A percentile compares a stretch with the other conserved stretches of the same genome.
Evolutionary conservation across 495 filamentous ascomycete species (phyloP).

Genomic region (Pyronema domesticum): DNA sequence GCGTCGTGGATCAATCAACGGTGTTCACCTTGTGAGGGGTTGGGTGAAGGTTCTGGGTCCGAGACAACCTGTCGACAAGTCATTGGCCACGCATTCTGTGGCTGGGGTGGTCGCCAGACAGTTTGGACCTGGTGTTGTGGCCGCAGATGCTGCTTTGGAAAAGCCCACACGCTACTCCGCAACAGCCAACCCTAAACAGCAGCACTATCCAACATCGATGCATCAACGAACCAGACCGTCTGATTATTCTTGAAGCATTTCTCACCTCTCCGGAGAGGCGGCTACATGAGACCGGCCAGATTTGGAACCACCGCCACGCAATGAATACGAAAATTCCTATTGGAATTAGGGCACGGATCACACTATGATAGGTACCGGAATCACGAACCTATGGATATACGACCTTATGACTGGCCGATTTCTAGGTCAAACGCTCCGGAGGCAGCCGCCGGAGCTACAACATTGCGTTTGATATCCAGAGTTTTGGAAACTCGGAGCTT

Average conservation of each 20-base stretch:
- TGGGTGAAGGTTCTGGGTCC: background rate
- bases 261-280: background rate
- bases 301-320: background rate
- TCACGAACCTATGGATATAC: background rate
- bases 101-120: background rate
- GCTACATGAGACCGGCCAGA: constrained; percentile 1
- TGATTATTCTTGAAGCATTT: background rate
- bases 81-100: background rate
- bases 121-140: background rate
- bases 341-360: background rate
- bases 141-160: background rate
- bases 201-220: background rate
- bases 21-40: background rate
- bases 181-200: background rate
- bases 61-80: constrained; percentile 1
- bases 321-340: background rate
- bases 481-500: background rate
- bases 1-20: constrained; percentile 2
- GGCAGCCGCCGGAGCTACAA: background rate
- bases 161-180: background rate
- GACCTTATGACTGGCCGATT: background rate
- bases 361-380: background rate
- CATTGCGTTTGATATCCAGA: background rate
- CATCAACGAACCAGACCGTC: background rate
- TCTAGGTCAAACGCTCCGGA: background rate